Evolutionary conservation across 208 protist genomes (phyloP).

Genomic region (Acanthamoeba healyi): DNA sequence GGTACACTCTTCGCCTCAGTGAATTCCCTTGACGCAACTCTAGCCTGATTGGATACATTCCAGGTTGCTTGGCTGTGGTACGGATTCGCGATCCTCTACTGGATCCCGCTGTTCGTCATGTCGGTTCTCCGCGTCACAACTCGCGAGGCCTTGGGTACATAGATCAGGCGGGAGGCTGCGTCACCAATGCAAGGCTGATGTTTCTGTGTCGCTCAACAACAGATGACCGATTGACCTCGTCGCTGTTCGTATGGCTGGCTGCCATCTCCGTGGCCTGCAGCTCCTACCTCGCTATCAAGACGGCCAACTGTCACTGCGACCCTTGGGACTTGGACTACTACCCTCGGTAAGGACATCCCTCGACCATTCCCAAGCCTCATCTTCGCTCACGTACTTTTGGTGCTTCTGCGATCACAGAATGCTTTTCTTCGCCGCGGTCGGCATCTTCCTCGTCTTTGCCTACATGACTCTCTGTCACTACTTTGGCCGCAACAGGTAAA

Average conservation of each 20-base stretch:
- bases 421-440: conserved; percentile 2
- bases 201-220: not conserved
- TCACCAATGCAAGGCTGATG: too few relatives aligned
- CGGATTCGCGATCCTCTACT: conserved; percentile 31
- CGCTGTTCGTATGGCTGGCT: conserved; percentile 53
- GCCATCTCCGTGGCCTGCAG: conserved; percentile 39
- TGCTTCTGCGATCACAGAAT: not conserved
- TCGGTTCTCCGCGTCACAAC: conserved; percentile 16
- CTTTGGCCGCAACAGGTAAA: conserved; percentile 58
- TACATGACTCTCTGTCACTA: not conserved
- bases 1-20: not conserved
- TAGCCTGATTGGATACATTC: too few relatives aligned
- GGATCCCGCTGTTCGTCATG: conserved; percentile 47
- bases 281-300: not conserved
- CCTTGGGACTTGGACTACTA: conserved; percentile 31
- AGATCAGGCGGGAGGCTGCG: too few relatives aligned
- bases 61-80: conserved; percentile 66
- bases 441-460: conserved; percentile 16
- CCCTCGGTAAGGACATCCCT: not conserved
- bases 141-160: conserved; percentile 2
- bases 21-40: not conserved
- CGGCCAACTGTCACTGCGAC: conserved; percentile 20
- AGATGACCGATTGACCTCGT: conserved; percentile 43
- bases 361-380: not conserved
- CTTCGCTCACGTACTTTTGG: not conserved